A percentile compares a stretch with the other conserved stretches of the same genome.
These are phyloP conservation scores for Rhodotorula kratochvilovae DNA, from an alignment of 768 basidiomycete species.

Conservation along the genomic window DNA sequence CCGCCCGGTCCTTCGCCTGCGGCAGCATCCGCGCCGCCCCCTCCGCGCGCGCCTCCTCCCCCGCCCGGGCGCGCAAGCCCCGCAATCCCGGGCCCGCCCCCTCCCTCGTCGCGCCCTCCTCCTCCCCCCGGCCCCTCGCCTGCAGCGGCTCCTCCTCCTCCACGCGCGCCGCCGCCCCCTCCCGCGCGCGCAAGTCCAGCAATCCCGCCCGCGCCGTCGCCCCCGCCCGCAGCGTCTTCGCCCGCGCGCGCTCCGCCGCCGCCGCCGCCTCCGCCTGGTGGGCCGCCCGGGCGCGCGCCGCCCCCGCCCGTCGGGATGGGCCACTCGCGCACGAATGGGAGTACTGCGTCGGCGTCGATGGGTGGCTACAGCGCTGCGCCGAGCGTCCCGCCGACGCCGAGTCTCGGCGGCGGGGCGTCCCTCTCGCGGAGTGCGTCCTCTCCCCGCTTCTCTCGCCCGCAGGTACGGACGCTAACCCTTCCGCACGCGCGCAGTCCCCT, in stretches of 20 bases:
- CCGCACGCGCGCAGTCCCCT: slow-evolving; percentile 11
- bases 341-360: too few species aligned
- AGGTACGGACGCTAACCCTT: rapidly evolving
- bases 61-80: neutral
- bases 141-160: neutral
- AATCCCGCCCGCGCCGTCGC: neutral
- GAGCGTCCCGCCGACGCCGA: neutral
- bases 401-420: neutral
- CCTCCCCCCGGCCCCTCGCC: neutral
- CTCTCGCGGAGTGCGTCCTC: neutral
- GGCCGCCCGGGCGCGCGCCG: neutral
- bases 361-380: neutral
- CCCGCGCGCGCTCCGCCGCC: neutral
- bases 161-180: neutral
- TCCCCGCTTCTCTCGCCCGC: neutral
- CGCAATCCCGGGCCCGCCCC: neutral
- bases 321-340: neutral
- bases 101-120: neutral
- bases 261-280: neutral
- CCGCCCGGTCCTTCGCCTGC: neutral
- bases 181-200: neutral
- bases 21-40: neutral
- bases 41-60: neutral
- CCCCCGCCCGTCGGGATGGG: neutral
- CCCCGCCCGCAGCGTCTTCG: neutral